These are phyloP conservation scores for Russula sp. DNA, from an alignment of 768 basidiomycete genomes.

Conservation along the genomic window DNA sequence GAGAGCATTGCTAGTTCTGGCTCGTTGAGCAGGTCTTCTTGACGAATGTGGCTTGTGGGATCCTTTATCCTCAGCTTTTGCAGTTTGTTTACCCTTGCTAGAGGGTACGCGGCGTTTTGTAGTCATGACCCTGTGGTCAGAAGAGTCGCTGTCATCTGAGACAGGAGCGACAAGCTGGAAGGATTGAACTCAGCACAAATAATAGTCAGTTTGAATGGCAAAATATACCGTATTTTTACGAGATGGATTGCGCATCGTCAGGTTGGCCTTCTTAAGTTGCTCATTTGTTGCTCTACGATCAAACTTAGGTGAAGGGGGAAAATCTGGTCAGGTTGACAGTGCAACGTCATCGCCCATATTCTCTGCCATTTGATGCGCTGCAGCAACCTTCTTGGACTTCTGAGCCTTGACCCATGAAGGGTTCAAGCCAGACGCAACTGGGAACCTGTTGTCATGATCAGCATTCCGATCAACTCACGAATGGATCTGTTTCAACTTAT, in stretches of 20 bases:
- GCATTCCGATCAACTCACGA: neutral
- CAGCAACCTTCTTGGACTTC: neutral
- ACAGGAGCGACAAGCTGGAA: neutral
- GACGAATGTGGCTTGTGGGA: neutral
- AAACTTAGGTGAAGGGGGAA: neutral
- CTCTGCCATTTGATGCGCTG: neutral
- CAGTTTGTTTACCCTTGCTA: too few relatives aligned
- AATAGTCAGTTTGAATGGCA: neutral
- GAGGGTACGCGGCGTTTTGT: too few relatives aligned
- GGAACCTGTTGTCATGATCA: neutral
- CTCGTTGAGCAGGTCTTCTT: too few relatives aligned
- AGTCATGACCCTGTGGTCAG: too few relatives aligned
- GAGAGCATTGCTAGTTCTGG: too few relatives aligned
- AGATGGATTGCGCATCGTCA: neutral
- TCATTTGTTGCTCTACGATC: neutral
- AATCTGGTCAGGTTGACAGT: neutral
- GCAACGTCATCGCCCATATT: neutral
- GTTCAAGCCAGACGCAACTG: neutral
- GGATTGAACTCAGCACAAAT: neutral
- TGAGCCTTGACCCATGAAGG: neutral
- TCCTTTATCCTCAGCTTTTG: too few relatives aligned
- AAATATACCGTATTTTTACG: neutral
- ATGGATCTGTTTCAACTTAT: neutral
- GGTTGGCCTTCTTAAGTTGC: neutral
- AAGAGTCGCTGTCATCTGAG: neutral